Evolutionary conservation across 176 grass and related monocot species (phyloP), one percentile per base, ranked within the genome.

Genomic region (Chrysopogon serrulatus): DNA sequence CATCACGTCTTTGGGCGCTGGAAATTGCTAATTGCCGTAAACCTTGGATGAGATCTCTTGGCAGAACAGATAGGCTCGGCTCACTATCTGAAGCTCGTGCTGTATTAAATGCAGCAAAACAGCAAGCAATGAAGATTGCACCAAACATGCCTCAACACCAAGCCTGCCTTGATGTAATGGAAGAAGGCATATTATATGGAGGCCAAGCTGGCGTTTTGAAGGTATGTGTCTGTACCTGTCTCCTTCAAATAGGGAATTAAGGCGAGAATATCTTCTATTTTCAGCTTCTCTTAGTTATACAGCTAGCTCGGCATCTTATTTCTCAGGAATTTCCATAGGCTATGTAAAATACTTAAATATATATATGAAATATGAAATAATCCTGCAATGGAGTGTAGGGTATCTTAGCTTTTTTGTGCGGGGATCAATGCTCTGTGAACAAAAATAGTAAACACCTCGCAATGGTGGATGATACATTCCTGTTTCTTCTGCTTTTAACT

Each of bases 181-280:
- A 94, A 83, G 90, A 97, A 83, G 95, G 95, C 65, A 34, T 92
- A 62, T 39, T 90, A 59, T 86, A 73, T 86, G 95, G 95, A 69
- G 95, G 92, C 43, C 90, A 86, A 91, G 83, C 95, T 71, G 92
- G 95, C 68, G 95, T 94, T 83, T 19, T 88, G n/a, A 94, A 97
- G 90, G 95, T 97, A 80, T 45, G 64, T 19, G 21, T 35, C 36
- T 71, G n/a, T n/a, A n/a, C n/a, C n/a, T n/a, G n/a, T n/a, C n/a
- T n/a, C n/a, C n/a, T n/a, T n/a, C n/a, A n/a, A n/a, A n/a, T n/a
- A n/a, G n/a, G n/a, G n/a, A n/a, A n/a, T n/a, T n/a, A n/a, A n/a
- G n/a, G n/a, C n/a, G n/a, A n/a, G n/a, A n/a, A n/a, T n/a, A n/a
- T n/a, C n/a, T n/a, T n/a, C n/a, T n/a, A n/a, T n/a, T n/a, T n/a